phyloP scores from a whole-genome alignment of 1,284 basidiomycete genomes.

The Leccinum fuscescens region DNA sequence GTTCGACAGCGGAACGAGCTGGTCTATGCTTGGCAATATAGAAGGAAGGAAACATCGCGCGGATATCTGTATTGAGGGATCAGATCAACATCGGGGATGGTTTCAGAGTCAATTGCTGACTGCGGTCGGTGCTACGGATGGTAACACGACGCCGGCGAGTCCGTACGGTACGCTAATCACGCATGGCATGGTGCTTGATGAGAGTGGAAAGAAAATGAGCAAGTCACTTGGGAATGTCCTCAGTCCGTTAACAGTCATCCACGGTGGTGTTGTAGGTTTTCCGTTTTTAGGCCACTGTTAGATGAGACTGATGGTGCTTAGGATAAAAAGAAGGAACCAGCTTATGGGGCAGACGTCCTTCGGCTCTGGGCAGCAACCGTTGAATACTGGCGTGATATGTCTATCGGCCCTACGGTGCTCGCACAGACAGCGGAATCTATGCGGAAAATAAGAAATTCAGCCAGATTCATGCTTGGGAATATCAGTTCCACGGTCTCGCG shows the following conservation, averaged over 20 bases:
- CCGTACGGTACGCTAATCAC: constrained; percentile 89
- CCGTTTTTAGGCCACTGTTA: background rate
- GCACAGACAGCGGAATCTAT: constrained; percentile 76
- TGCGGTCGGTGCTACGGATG: constrained; percentile 56
- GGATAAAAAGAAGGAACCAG: constrained; percentile 70
- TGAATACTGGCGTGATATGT: constrained; percentile 88
- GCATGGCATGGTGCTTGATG: constrained; percentile 96
- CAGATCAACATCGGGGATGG: constrained; percentile 98
- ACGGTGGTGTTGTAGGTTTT: constrained; percentile 72
- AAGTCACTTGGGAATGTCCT: constrained; percentile 94
- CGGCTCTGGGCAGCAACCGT: constrained; percentile 92
- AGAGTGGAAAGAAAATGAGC: constrained; percentile 95
- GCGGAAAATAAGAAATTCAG: constrained; percentile 86
- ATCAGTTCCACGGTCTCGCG: constrained; percentile 43
- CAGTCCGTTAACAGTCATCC: constrained; percentile 78
- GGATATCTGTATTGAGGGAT: constrained; percentile 93
- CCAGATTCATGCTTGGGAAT: constrained; percentile 89
- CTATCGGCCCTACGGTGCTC: constrained; percentile 80
- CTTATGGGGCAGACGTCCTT: constrained; percentile 85
- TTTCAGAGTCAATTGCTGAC: constrained; percentile 97
- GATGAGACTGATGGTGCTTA: constrained; percentile 30
- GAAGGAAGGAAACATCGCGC: constrained; percentile 50
- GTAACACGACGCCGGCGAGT: constrained; percentile 35
- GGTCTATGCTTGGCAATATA: constrained; percentile 69
- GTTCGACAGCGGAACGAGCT: constrained; percentile 98